These are phyloP conservation scores for Calcarisporium arbuscula DNA, from an alignment of 2,329 filamentous ascomycete genomes.

Conservation along the genomic window DNA sequence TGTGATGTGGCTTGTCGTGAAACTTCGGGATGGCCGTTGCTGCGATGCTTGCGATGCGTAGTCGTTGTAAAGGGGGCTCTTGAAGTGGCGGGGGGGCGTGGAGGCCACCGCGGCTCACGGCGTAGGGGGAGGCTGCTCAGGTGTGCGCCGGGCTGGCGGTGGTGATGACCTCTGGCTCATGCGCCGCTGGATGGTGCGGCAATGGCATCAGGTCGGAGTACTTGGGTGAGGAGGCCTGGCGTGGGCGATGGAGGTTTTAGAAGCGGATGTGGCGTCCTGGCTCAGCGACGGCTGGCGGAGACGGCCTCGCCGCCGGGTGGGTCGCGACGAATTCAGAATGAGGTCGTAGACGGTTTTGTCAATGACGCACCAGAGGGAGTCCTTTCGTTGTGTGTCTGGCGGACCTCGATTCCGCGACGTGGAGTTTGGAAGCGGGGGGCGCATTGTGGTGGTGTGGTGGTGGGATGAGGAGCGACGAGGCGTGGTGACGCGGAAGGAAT, in stretches of 20 bases:
- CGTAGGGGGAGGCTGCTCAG: constrained; percentile 75
- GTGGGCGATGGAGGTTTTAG: constrained; percentile 86
- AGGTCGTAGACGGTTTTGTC: constrained; percentile 85
- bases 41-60: constrained; percentile 64
- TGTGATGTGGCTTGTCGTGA: constrained; percentile 61
- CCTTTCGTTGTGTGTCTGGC: too few relatives aligned
- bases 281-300: constrained; percentile 74
- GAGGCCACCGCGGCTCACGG: constrained; percentile 82
- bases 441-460: too few relatives aligned
- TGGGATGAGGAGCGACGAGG: too few relatives aligned
- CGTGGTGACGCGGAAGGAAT: too few relatives aligned
- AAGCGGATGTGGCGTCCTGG: constrained; percentile 76
- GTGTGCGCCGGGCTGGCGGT: constrained; percentile 61
- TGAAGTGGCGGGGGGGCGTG: constrained; percentile 66
- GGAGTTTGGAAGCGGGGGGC: too few relatives aligned
- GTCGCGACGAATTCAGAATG: constrained; percentile 77
- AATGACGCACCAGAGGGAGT: constrained; percentile 77
- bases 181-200: constrained; percentile 69
- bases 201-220: constrained; percentile 68
- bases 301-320: constrained; percentile 76
- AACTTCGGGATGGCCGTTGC: constrained; percentile 66
- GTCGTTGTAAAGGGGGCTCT: constrained; percentile 74
- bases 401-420: too few relatives aligned
- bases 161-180: constrained; percentile 69
- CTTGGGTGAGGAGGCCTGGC: constrained; percentile 82